Base-by-base conservation (phyloP, 495 filamentous ascomycete species). In the Penicillium silybi region DNA sequence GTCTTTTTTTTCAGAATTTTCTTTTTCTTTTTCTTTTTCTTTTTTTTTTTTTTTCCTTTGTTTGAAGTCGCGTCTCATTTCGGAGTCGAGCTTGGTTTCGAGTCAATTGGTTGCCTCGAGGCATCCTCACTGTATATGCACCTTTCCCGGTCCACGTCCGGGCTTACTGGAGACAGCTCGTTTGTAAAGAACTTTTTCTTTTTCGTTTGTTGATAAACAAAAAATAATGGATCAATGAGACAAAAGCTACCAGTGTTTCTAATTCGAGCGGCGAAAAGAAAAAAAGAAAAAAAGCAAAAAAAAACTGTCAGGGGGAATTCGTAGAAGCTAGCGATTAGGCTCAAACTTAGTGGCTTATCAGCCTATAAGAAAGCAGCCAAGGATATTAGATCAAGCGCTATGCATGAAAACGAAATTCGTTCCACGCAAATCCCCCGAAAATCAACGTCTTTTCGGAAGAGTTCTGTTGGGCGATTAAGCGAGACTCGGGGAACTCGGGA, bases 391-490 rank as follows among this genome's bases (percentile, higher is more conserved):
- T 48, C 45, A 34, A 40, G 44, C 56, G 56, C 48, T 50, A 59
- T 19, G 32, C 19, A n/a, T 27, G 25, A 46, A 38, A 49, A 41
- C 23, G 32, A 35, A 46, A 46, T 17, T 37, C 35, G 26, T 45
- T 57, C 53, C 57, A 53, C 44, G 41, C 10, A 22, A 40, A 53
- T 48, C 38, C 43, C 46, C 44, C 38, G 50, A 47, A 47, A 48
- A 48, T 46, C 58, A 57, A 61, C 50, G 50, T 51, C 47, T 54
- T 54, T 53, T 46, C 27, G 26, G 9, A 51, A 54, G 48, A 50
- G 43, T 51, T 61, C 46, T 53, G 53, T 61, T 61, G 58, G 53
- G 34, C 26, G 6, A 27, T 9, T 52, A 52, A 56, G 56, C 52
- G 53, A 53, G 49, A 16, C 20, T 44, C 46, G 42, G 29, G 52